A percentile compares a stretch with the other conserved stretches of the same genome.
phyloP scores from a whole-genome alignment of 768 basidiomycete genomes.

The Russula vinacea region DNA sequence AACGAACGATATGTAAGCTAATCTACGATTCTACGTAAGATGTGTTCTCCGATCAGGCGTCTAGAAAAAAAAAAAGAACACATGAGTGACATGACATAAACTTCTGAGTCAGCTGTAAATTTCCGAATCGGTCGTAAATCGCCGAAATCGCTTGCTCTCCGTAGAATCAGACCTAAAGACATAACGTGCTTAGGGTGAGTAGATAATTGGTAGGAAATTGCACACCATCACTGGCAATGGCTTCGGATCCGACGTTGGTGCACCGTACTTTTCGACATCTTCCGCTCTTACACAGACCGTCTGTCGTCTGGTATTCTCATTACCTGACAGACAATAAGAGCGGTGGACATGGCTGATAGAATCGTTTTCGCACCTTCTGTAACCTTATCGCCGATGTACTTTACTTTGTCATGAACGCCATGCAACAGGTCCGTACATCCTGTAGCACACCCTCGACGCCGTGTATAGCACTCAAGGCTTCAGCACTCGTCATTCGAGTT shows the following conservation, averaged over 20 bases:
- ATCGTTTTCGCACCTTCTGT: not conserved
- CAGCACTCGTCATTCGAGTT: not conserved
- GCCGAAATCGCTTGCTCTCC: not conserved
- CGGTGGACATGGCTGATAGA: too few species aligned
- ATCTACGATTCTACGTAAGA: too few species aligned
- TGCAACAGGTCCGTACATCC: too few species aligned
- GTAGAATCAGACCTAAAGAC: not conserved
- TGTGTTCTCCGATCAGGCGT: too few species aligned
- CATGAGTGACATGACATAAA: too few species aligned
- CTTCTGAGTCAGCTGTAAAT: too few species aligned
- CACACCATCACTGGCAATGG: not conserved
- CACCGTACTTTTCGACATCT: not conserved
- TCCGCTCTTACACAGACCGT: not conserved
- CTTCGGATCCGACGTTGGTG: not conserved
- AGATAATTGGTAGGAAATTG: not conserved
- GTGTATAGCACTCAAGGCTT: not conserved
- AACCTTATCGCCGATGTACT: not conserved
- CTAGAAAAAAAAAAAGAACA: too few species aligned
- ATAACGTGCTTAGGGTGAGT: not conserved
- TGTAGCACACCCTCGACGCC: too few species aligned
- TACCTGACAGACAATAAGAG: not conserved
- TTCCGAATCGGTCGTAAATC: too few species aligned
- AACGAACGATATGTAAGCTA: too few species aligned
- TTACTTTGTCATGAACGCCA: too few species aligned
- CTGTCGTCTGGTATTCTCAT: not conserved